A percentile compares a stretch with the other conserved stretches of the same genome.
Conservation (phyloP, 352 stramenopile species). For the Pythium vanterpoolii region DNA sequence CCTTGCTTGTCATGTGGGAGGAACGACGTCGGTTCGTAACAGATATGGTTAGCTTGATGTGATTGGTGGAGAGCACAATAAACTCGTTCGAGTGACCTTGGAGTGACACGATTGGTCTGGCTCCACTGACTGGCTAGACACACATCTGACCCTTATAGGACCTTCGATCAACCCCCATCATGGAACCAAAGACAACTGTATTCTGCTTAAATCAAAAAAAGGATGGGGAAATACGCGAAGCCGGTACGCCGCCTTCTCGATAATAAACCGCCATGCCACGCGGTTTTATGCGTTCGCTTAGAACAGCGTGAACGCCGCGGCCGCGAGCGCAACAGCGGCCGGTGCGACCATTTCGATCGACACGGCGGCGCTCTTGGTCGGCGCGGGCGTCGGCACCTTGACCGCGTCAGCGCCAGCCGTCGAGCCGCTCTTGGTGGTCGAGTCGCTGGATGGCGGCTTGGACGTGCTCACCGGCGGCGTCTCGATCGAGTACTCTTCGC, state of each 20-base stretch:
- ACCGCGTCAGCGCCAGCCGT: neutral
- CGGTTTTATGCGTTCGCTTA: neutral
- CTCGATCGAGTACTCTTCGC: constrained; percentile 11
- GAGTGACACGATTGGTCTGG: constrained; percentile 6
- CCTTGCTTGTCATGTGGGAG: neutral
- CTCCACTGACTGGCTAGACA: neutral
- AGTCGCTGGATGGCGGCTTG: neutral
- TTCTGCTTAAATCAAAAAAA: neutral
- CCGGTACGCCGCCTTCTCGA: neutral
- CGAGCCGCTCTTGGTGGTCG: neutral
- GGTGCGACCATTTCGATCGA: constrained; percentile 11
- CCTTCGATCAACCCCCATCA: too few relatives aligned
- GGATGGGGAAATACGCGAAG: neutral
- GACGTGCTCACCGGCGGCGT: constrained; percentile 9
- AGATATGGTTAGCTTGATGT: neutral
- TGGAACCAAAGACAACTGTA: too few relatives aligned
- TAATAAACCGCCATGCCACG: neutral
- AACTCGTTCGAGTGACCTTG: neutral
- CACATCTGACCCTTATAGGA: too few relatives aligned
- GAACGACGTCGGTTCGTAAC: neutral
- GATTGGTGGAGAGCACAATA: neutral
- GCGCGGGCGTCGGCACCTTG: neutral
- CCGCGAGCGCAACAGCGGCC: neutral
- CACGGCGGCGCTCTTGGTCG: constrained; percentile 10
- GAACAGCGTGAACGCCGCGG: constrained; percentile 16